Base-by-base conservation (phyloP, 495 filamentous ascomycete genomes). In the Coniosporium apollinis region DNA sequence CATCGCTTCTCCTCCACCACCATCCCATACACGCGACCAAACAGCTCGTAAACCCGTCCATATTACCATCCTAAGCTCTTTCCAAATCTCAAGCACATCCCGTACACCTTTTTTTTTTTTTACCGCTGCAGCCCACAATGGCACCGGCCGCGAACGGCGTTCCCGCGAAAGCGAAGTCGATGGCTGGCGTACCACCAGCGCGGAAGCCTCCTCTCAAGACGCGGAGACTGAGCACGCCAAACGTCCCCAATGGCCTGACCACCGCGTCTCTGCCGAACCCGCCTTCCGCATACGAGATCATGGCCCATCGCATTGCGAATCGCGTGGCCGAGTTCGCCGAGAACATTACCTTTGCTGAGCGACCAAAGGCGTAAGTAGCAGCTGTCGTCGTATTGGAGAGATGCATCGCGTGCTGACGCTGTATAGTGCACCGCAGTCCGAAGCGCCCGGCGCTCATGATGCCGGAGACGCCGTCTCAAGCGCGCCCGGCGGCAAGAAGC, bases 311-410 rank as follows among this genome's bases (percentile, higher is more conserved):
- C 28, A 52, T 59, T 36, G 51, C 51, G 10, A 60, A 58, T 43
- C 43, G 56, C 28, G 53, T 60, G 21, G 56, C 50, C 15, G 56
- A 60, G 38, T 56, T 60, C 49, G 56, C 56, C 8, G 56, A 60
- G 47, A 60, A 55, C 45, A 56, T 56, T 28, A 56, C 55, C 15
- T 53, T 60, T 26, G 52, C 56, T n/a, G 56, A 60, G 49, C 50
- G 49, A n/a, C n/a, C n/a, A n/a, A n/a, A n/a, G n/a, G n/a, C n/a
- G n/a, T n/a, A n/a, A n/a, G n/a, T n/a, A n/a, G n/a, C n/a, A n/a
- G n/a, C n/a, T n/a, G n/a, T n/a, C n/a, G n/a, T n/a, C n/a, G n/a
- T n/a, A n/a, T n/a, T n/a, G n/a, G n/a, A n/a, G n/a, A n/a, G n/a
- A n/a, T n/a, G n/a, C n/a, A n/a, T n/a, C n/a, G n/a, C n/a, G n/a